Conservation (phyloP, 1,284 basidiomycete species). For the Microbotryum silenes-acaulis region DNA sequence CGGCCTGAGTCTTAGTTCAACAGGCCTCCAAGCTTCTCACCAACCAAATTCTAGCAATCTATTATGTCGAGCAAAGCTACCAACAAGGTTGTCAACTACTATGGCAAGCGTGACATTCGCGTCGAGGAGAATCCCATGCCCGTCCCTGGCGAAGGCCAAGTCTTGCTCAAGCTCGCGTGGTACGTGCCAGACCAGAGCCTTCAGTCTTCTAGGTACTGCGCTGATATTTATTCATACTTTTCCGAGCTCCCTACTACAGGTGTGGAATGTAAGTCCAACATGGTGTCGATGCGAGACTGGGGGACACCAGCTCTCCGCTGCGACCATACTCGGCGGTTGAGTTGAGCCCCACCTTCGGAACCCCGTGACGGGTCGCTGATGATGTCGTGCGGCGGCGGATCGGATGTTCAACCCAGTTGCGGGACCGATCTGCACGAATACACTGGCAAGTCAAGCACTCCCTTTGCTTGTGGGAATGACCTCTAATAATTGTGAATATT, state of each 20-base stretch:
- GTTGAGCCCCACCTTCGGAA: neutral
- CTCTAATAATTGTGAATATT: no score
- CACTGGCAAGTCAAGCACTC: conserved; percentile 1
- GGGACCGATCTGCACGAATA: conserved; percentile 40
- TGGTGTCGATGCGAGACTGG: no score
- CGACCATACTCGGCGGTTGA: neutral
- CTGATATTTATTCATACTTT: no score
- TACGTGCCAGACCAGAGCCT: neutral
- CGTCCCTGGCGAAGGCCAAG: conserved; percentile 25
- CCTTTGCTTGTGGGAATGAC: no score
- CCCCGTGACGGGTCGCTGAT: neutral
- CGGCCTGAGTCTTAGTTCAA: no score
- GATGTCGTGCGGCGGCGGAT: neutral
- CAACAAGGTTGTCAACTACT: conserved; percentile 37
- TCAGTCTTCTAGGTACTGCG: no score
- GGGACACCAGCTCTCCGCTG: no score
- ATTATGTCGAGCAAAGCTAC: neutral
- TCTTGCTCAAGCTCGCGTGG: conserved; percentile 40
- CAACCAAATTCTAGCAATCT: no score
- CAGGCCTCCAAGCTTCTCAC: no score
- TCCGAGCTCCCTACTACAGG: no score
- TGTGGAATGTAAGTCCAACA: no score
- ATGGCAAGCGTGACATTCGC: conserved; percentile 40
- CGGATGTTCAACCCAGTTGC: conserved; percentile 11
- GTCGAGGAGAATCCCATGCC: conserved; percentile 40